These are phyloP conservation scores for Rhizopogon vulgaris DNA, from an alignment of 768 basidiomycete species.

Conservation along the genomic window DNA sequence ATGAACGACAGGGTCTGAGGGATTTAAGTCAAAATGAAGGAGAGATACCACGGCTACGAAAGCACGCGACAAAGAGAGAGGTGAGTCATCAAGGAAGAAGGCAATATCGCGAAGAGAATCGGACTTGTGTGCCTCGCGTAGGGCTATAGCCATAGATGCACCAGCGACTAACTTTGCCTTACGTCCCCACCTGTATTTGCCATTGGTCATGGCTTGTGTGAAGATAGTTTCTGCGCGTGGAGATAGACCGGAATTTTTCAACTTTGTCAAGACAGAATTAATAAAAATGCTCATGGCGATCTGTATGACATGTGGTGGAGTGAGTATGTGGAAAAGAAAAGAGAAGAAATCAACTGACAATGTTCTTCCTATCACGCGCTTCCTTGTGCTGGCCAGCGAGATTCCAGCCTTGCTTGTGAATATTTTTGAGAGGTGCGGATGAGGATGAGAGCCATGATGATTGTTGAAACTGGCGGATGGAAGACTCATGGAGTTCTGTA, in stretches of 20 bases:
- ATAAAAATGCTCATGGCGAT: conserved; percentile 61
- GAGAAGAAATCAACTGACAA: conserved; percentile 33
- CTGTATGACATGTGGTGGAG: conserved; percentile 28
- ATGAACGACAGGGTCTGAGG: conserved; percentile 55
- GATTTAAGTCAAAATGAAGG: conserved; percentile 46
- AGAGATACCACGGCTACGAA: conserved; percentile 47
- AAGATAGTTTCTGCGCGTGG: conserved; percentile 66
- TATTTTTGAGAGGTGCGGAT: conserved; percentile 40
- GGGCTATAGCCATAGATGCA: conserved; percentile 60
- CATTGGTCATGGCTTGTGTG: conserved; percentile 55
- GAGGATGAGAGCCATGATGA: conserved; percentile 20
- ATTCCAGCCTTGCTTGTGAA: conserved; percentile 48
- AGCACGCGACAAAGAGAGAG: conserved; percentile 45
- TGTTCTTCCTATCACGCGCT: conserved; percentile 57
- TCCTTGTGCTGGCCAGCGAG: conserved; percentile 64
- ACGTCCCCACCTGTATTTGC: conserved; percentile 66
- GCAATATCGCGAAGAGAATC: conserved; percentile 68
- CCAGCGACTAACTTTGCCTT: conserved; percentile 65
- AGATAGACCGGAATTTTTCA: conserved; percentile 54
- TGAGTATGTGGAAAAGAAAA: conserved; percentile 9
- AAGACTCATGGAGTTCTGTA: conserved; percentile 29
- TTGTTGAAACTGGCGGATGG: conserved; percentile 26
- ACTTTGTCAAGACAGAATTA: conserved; percentile 48
- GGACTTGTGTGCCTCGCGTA: conserved; percentile 65
- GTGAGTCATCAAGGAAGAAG: conserved; percentile 51